Evolutionary conservation across 116 monocot genomes (phyloP), one percentile per base, ranked within the genome.

Genomic region (Thalassia testudinum): DNA sequence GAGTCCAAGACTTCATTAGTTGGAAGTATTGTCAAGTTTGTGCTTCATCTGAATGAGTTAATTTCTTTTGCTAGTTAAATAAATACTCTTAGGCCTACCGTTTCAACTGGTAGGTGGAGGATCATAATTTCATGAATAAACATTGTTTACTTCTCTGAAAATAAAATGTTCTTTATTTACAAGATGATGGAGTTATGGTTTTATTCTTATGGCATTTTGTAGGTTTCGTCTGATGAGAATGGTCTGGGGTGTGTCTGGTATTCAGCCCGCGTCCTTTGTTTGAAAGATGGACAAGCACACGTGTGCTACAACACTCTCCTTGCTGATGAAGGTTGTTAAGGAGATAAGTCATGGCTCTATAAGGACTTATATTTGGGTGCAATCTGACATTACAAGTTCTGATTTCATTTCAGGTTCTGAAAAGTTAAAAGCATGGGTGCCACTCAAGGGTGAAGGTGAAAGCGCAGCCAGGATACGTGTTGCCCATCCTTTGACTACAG

Each of bases 381-480:
- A 34, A 34, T 34, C 30, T 34, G n/a, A n/a, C 30, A 5, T 34
- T 34, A 34, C 15, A 6, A 2, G 45, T 45, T 40, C 40, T 45
- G 45, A 45, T 45, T 5, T 47, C 52, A 50, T 52, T 66, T 52
- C 63, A 81, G 85, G 67, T 42, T 47, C 60, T 56, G 82, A 72
- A 26, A 70, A 70, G 62, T 64, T 64, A 52, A 85, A 75, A 61
- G 89, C 88, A 63, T 97, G 89, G 89, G 64, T 97, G 63, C 44
- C 72, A 16, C 68, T 88, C 62, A 71, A 68, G 30, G 42, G 50
- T 55, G 72, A 81, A 30, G 54, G 38, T 22, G 70, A 82, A 21
- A 63, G 62, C 44, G 65, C 79, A 54, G 89, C 97, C 42, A 81
- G 81, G 70, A 75, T 97, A 68, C 75, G 89, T 1, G 38, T 67